Base-by-base conservation (phyloP, 306 rosid species). In the Styphnolobium japonicum region DNA sequence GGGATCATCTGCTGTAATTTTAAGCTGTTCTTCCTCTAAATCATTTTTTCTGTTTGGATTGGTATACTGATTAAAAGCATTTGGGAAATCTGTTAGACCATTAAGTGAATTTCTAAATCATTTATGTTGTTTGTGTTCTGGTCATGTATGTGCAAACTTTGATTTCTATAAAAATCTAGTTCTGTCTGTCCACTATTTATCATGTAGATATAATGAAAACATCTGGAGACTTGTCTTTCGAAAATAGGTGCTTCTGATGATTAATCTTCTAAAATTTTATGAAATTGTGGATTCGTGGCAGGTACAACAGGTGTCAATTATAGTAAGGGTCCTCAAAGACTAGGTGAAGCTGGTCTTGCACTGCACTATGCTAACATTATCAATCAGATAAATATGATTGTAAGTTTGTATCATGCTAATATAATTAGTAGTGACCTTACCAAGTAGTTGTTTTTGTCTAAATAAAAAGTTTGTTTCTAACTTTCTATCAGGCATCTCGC, bases 291-390 rank as follows among this genome's bases (percentile, higher is more conserved):
- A 51, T 63, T 75, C 23, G 4, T 89, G 40, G 48, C 85, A 96
- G 96, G 85, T 71, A 43, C 12, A 58, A 56, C 42, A 12, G 11
- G 55, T 2, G 34, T 46, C 16, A 84, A 87, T 49, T 22, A 57
- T 56, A 45, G 16, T 23, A 79, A 67, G 25, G 82, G 43, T 66
- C 77, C 87, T 79, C 84, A 87, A 80, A 89, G 91, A 60, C 89
- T 96, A 68, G 99, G 98, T 2, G 86, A 81, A 61, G 97, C 91
- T 76, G 99, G 99, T 77, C 97, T 96, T 48, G 93, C 99, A 33
- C 86, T 96, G 67, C 98, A 93, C 84, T 96, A 96, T 87, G 97
- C 98, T 52, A 90, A 91, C 79, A 71, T 93, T 68, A 91, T 89
- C 80, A 89, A 85, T 79, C 99, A 91, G 84, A 93, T 93, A 76